These are phyloP conservation scores for Fraxinus americana DNA, from an alignment of 257 asterid genomes.

Conservation along the genomic window DNA sequence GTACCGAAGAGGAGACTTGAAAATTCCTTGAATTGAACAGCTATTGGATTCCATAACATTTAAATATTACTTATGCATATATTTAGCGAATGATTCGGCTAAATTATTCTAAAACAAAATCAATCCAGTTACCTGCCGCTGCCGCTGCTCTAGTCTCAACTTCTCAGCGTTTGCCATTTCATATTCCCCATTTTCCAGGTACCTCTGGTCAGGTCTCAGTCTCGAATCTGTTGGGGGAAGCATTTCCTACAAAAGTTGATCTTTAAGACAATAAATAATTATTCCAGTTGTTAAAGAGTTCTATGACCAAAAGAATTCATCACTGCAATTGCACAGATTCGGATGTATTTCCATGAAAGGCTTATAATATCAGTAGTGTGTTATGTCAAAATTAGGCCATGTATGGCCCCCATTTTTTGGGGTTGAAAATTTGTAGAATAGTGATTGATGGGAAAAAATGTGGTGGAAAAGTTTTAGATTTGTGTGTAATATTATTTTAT, in stretches of 20 bases:
- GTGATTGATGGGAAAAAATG: too few relatives aligned
- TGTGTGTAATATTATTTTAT: too few relatives aligned
- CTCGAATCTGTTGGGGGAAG: conserved; percentile 89
- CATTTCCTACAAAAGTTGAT: conserved; percentile 52
- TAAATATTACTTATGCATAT: conserved; percentile 5
- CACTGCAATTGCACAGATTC: neutral
- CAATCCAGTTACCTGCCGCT: conserved; percentile 65
- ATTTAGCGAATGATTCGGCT: neutral
- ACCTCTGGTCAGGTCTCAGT: conserved; percentile 88
- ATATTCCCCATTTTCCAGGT: conserved; percentile 82
- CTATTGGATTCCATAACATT: neutral
- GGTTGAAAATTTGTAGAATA: too few relatives aligned
- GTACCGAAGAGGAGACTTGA: neutral
- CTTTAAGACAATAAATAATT: neutral
- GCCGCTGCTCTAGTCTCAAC: conserved; percentile 81
- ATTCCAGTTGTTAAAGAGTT: neutral
- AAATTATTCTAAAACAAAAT: neutral
- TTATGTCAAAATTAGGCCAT: neutral
- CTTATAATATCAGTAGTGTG: neutral
- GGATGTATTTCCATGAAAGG: neutral
- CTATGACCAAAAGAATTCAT: neutral
- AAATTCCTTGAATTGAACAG: neutral
- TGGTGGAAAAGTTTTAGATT: too few relatives aligned
- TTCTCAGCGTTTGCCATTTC: conserved; percentile 84
- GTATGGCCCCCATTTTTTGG: too few relatives aligned